Conservation (phyloP, 805 yeast genomes). For the Starmerella floris region DNA sequence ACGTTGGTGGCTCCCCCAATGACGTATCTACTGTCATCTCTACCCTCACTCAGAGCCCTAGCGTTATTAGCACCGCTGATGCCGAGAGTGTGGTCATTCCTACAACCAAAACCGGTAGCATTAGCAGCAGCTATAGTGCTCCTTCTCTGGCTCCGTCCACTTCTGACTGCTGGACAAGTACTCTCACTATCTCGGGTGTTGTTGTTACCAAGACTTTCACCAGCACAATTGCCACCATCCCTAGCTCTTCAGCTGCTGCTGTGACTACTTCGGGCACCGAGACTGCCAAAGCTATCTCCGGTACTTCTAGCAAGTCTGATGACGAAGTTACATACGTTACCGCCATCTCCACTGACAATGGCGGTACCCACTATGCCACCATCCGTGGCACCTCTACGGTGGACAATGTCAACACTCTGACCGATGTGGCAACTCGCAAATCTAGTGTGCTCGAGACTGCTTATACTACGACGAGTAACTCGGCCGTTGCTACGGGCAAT, state of each 20-base stretch:
- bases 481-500: neutral
- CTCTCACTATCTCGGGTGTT: conserved; percentile 6
- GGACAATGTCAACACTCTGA: conserved; percentile 1
- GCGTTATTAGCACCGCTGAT: neutral
- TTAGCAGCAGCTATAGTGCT: too few species aligned
- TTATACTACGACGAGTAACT: neutral
- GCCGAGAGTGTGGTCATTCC: neutral
- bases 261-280: neutral
- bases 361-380: conserved; percentile 5
- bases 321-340: conserved; percentile 9
- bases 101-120: neutral
- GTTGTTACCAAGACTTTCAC: conserved; percentile 6
- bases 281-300: neutral
- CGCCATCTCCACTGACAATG: conserved; percentile 5
- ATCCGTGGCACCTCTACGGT: neutral
- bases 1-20: conserved; percentile 20
- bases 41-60: neutral
- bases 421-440: conserved; percentile 1
- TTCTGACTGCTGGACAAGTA: conserved; percentile 11
- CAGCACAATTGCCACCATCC: conserved; percentile 1
- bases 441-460: conserved; percentile 1
- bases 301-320: neutral
- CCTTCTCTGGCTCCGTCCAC: conserved; percentile 1
- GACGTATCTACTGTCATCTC: conserved; percentile 12
- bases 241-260: neutral